These are phyloP conservation scores for Coix lacrymajobi DNA, from an alignment of 176 grass and related monocot genomes.

Conservation along the genomic window DNA sequence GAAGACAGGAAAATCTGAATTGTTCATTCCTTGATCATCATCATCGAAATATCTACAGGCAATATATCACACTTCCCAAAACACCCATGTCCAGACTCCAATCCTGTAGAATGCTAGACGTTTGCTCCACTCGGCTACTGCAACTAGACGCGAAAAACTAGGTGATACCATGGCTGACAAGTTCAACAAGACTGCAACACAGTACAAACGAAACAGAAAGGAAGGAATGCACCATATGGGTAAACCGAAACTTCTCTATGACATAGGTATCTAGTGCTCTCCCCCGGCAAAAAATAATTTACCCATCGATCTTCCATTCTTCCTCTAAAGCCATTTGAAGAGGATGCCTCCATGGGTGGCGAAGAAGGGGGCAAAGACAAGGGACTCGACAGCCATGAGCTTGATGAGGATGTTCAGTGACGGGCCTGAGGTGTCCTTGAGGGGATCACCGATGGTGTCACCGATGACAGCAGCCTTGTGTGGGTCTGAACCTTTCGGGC, in stretches of 20 bases:
- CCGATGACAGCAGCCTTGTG: constrained; percentile 96
- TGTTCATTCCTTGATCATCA: not conserved
- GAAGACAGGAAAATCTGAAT: not conserved
- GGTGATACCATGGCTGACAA: not conserved
- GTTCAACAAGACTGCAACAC: not conserved
- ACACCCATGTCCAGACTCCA: not conserved
- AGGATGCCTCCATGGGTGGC: constrained; percentile 83
- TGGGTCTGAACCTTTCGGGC: constrained; percentile 76
- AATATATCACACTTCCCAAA: not conserved
- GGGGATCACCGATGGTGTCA: constrained; percentile 89
- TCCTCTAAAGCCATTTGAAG: constrained; percentile 62
- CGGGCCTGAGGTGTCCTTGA: constrained; percentile 92
- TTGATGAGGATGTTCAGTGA: constrained; percentile 96
- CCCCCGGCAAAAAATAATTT: constrained; percentile 15
- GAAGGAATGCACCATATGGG: not conserved
- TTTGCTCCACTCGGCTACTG: constrained; percentile 2
- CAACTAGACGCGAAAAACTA: not conserved
- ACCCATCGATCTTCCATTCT: not conserved
- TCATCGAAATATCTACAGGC: constrained; percentile 24
- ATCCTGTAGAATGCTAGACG: constrained; percentile 18
- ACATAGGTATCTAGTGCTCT: not conserved
- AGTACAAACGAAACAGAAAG: not conserved
- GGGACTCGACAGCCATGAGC: constrained; percentile 93
- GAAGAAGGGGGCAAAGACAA: constrained; percentile 93
- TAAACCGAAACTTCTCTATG: not conserved